Evolutionary conservation across 108 stramenopile genomes (phyloP), one percentile per base, ranked within the genome.

Genomic region (Nitzschia sp.): DNA sequence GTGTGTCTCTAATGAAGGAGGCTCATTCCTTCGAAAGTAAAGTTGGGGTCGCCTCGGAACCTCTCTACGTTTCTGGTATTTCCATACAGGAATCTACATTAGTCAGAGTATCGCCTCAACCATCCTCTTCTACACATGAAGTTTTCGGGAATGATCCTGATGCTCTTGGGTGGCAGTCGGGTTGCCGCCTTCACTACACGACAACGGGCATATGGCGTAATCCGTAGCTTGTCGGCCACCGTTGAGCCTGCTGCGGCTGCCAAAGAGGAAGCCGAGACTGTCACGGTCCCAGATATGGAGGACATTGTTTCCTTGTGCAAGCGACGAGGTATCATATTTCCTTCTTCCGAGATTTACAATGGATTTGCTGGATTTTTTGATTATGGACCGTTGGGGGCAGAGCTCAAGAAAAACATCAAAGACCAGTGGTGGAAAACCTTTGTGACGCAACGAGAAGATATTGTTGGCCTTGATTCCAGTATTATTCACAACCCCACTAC

Each of bases 301-400:
- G 94, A 95, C 26, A 80, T 95, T 70, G 94, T 95, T 17, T 83
- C 79, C 28, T 77, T 99, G 51, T 98, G 97, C 87, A 97, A 97
- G 76, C 77, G 93, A 29, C 90, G 97, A 6, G 98, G 97, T 15
- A 95, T 99, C 69, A 94, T 98, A 53, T 98, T 98, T 77, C 95
- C 89, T 6, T 96, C 97, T 2, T 87, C 86, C 17, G 98, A 98
- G 74, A 95, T 98, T 59, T 98, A 99, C 84, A 98, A 97, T 66
- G 97, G 97, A 28, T 95, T 87, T 73, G 92, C 94, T 30, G 97
- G 96, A 59, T 98, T 98, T 75, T 99, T 92, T 81, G 98, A 99
- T 81, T 99, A 97, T 71, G 98, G 98, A 24, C 98, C 97, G 2
- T 68, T 99, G 31, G 98, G 98, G 25, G 64, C 79, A 5, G 93